Evolutionary conservation across 2,329 filamentous ascomycete genomes (phyloP), one percentile per base, ranked within the genome.

Genomic region (Atkinsonella hypoxylon): DNA sequence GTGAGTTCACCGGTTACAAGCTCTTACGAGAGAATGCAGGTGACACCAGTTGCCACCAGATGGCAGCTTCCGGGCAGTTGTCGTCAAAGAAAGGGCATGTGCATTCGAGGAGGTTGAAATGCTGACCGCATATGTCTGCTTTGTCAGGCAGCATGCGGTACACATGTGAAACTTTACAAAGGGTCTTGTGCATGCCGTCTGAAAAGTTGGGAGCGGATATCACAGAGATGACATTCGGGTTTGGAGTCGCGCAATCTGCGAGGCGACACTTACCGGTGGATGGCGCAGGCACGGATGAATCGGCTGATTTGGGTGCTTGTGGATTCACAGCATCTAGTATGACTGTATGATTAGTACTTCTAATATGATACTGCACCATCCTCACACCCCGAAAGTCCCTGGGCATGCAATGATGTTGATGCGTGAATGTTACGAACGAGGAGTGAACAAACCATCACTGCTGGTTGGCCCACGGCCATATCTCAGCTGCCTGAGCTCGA

Each of bases 401-500:
- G 26, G 7, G 26, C 26, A 8, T 26, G 26, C 8, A 6, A 26
- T 26, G 26, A 5, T n/a, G 42, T 18, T 40, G 13, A 6, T n/a
- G 12, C 4, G 26, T 41, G 30, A 48, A 22, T 12, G n/a, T 26
- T 4, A 26, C 26, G n/a, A 26, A 17, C 9, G 18, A 34, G 22
- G 18, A 13, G n/a, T 13, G 31, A 20, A 53, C 51, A 15, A 10
- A 53, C 51, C 44, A 26, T 43, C 17, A 3, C 18, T 12, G 26
- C n/a, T 20, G 13, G 41, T 8, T 30, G 7, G 20, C 4, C 7
- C 17, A 7, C 1, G 18, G 20, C 55, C 51, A 15, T 49, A 36
- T 44, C 52, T 57, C 31, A 49, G 40, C 20, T 41, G 47, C 13
- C 50, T 56, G 31, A 70, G 55, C 4, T 58, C 56, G n/a, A 50